Conservation (phyloP, 1,139 yeast genomes). For the Yamadazyma sp. region DNA sequence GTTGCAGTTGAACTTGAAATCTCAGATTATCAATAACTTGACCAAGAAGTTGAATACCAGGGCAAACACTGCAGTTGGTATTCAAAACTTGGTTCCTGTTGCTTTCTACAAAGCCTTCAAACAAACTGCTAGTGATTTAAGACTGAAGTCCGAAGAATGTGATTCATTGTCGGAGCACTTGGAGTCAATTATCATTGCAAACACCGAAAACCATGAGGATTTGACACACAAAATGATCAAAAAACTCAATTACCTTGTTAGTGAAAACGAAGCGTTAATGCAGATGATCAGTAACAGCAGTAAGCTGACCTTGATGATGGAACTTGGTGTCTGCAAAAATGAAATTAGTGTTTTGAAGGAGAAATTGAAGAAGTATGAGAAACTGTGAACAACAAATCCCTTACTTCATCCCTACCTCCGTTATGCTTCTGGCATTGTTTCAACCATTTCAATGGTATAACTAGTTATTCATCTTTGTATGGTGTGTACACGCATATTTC, state of each 20-base stretch:
- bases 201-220: constrained; percentile 47
- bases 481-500: too few species aligned
- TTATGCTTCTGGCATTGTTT: not conserved
- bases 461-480: not conserved
- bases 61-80: constrained; percentile 4
- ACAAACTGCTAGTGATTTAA: constrained; percentile 51
- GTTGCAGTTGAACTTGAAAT: constrained; percentile 33
- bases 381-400: not conserved
- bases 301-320: constrained; percentile 68
- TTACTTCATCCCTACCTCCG: too few species aligned
- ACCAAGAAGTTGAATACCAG: constrained; percentile 12
- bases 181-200: constrained; percentile 9
- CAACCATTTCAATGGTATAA: too few species aligned
- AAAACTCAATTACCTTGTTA: constrained; percentile 59
- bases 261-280: constrained; percentile 71
- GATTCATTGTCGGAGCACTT: constrained; percentile 23
- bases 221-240: constrained; percentile 72
- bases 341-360: constrained; percentile 13
- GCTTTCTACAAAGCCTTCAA: constrained; percentile 45
- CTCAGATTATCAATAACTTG: constrained; percentile 37
- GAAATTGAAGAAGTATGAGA: constrained; percentile 10
- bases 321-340: constrained; percentile 57
- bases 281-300: constrained; percentile 72
- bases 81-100: not conserved
- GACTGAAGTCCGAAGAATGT: constrained; percentile 54